A percentile compares a stretch with the other conserved stretches of the same genome.
phyloP scores from a whole-genome alignment of 805 yeast species.

The Wickerhamomyces tratensis region DNA sequence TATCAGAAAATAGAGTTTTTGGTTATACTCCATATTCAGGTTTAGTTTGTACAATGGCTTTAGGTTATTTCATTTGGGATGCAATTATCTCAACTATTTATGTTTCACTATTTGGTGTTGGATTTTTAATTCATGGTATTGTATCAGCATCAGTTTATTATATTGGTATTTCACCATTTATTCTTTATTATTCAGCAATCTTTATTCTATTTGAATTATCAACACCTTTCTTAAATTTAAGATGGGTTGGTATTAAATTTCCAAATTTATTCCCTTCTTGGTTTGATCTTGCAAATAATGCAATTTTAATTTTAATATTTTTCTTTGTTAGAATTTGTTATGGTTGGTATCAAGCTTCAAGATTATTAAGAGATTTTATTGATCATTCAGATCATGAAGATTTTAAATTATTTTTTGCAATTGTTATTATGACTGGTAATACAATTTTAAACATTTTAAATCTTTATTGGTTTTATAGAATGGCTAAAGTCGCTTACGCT shows the following conservation, averaged over 20 bases:
- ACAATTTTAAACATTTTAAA: conserved; percentile 51
- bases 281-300: conserved; percentile 53
- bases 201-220: conserved; percentile 74
- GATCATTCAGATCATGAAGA: conserved; percentile 25
- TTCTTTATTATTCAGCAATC: conserved; percentile 62
- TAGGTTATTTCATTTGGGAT: conserved; percentile 88
- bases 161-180: conserved; percentile 54
- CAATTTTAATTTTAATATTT: conserved; percentile 51
- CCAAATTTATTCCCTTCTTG: conserved; percentile 49
- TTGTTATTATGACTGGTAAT: conserved; percentile 32
- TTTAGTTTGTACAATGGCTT: conserved; percentile 50
- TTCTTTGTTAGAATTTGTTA: conserved; percentile 64
- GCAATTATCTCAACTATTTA: conserved; percentile 46
- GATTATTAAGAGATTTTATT: conserved; percentile 35
- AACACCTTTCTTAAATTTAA: conserved; percentile 78
- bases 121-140: conserved; percentile 68
- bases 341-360: conserved; percentile 61
- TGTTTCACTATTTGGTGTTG: conserved; percentile 54
- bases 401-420: conserved; percentile 33
- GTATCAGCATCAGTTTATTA: conserved; percentile 64
- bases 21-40: conserved; percentile 67
- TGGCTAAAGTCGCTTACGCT: conserved; percentile 54
- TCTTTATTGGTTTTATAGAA: conserved; percentile 70
- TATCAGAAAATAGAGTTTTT: conserved; percentile 38
- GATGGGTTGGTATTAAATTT: conserved; percentile 72